Evolutionary conservation across 148 eudicot genomes (phyloP).

Genomic region (Camellia japonica): DNA sequence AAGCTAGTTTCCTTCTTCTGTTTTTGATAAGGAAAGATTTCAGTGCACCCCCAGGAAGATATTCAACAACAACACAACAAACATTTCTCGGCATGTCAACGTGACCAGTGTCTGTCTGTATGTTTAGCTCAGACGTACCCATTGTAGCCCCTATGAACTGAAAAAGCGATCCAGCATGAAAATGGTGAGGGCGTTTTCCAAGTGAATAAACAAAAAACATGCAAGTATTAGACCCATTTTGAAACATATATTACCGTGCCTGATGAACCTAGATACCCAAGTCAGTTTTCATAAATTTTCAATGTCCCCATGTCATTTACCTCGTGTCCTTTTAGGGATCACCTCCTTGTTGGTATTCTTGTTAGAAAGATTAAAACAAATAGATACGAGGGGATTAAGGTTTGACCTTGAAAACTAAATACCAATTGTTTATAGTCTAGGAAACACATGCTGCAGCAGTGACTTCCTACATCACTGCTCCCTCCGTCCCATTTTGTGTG

Average conservation of each 20-base stretch:
- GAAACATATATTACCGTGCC: neutral
- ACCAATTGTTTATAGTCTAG: neutral
- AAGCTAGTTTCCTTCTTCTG: slow-evolving; percentile 75
- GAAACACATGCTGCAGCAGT: neutral
- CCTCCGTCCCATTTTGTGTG: too few species aligned
- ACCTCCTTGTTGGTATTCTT: neutral
- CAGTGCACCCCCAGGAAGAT: slow-evolving; percentile 89
- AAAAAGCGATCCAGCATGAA: slow-evolving; percentile 19
- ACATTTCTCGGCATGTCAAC: slow-evolving; percentile 73
- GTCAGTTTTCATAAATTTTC: neutral
- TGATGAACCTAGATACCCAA: neutral
- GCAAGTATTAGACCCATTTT: neutral
- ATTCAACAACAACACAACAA: slow-evolving; percentile 87
- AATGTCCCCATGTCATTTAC: neutral
- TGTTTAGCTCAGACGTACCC: slow-evolving; percentile 68
- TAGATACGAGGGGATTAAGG: neutral
- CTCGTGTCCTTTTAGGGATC: neutral
- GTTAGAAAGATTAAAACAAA: neutral
- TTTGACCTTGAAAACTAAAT: neutral
- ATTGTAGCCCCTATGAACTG: slow-evolving; percentile 94
- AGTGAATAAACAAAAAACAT: neutral
- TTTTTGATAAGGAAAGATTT: slow-evolving; percentile 77
- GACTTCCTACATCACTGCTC: too few species aligned
- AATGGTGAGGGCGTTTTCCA: neutral
- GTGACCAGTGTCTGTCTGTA: slow-evolving; percentile 78